Evolutionary conservation across 2,329 filamentous ascomycete genomes (phyloP), one percentile per base, ranked within the genome.

Genomic region (Thermomyces lanuginosus): DNA sequence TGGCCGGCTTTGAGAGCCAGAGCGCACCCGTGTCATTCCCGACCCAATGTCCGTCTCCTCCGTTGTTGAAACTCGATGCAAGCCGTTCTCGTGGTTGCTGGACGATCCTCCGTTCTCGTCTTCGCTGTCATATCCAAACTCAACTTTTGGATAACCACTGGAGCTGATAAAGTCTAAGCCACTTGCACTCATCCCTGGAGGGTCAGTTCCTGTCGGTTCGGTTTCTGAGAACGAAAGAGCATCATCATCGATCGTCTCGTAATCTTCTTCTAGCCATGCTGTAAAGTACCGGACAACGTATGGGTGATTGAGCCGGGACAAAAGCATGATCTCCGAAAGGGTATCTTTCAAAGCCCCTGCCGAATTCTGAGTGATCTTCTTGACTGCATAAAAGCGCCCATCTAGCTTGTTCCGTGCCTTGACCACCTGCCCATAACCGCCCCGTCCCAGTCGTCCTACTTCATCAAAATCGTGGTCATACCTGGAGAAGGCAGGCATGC

Each of bases 101-200:
- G 45, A 24, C 2, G 43, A 40, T 22, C 46, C 49, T 26, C 47
- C 46, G 9, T 53, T 46, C 16, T 59, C 56, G n/a, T 64, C 61
- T 9, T 58, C 56, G 24, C 55, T 56, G 20, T 60, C 57, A 16
- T 49, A 77, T 9, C 67, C 79, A 49, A 89, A 92, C 34, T 82
- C 76, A 30, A 89, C 71, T 23, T 76, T 71, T 3, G 77, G 69
- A 46, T 76, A 75, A 1, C 75, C 76, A 40, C 73, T 80, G 0
- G 82, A 89, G 32, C 83, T 92, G 48, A 95, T 89, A 43, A 92
- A 93, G 45, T 98, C 89, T 18, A 95, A 60, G 0, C 82, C 84
- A 14, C 77, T 70, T 16, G 79, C 78, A 45, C 79, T 91, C 67
- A 66, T 8, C 65, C 67, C 42, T 81, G 78, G 24, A 33, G 38